Conservation (phyloP, 1,284 basidiomycete genomes). For the Cryptococcus sp. region DNA sequence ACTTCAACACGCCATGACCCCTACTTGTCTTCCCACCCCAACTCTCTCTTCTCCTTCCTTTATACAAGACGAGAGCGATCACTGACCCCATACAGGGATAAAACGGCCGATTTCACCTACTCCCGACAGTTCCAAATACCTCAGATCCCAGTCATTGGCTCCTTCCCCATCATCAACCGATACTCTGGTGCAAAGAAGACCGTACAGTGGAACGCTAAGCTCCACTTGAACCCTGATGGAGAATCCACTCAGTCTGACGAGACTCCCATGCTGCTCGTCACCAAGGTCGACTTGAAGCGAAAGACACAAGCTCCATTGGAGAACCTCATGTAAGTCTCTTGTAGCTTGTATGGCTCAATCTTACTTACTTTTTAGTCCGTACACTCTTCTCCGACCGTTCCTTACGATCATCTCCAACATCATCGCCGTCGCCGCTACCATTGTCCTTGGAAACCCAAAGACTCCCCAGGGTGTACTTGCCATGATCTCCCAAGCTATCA, state of each 20-base stretch:
- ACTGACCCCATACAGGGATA: background rate
- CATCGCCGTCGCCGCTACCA: background rate
- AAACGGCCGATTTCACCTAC: background rate
- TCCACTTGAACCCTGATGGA: conserved; percentile 24
- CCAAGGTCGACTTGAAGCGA: conserved; percentile 21
- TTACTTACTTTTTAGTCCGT: conserved; percentile 9
- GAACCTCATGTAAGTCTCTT: conserved; percentile 20
- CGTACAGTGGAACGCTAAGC: conserved; percentile 10
- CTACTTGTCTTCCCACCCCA: too few relatives aligned
- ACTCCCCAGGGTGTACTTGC: conserved; percentile 8
- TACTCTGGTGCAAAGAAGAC: conserved; percentile 9
- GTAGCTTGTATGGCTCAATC: background rate
- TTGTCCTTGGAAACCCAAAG: background rate
- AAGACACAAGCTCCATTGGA: conserved; percentile 13
- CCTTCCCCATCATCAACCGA: conserved; percentile 3
- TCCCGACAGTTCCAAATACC: conserved; percentile 14
- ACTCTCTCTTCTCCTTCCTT: background rate
- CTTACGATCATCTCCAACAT: conserved; percentile 4
- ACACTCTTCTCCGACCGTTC: conserved; percentile 18
- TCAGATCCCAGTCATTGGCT: conserved; percentile 7
- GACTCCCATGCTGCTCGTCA: conserved; percentile 25
- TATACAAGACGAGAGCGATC: background rate
- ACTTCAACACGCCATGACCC: too few relatives aligned
- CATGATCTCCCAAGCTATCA: conserved; percentile 17
- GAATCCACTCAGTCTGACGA: conserved; percentile 13